Evolutionary conservation across 352 stramenopile species (phyloP).

Genomic region (Discostella stelligera): DNA sequence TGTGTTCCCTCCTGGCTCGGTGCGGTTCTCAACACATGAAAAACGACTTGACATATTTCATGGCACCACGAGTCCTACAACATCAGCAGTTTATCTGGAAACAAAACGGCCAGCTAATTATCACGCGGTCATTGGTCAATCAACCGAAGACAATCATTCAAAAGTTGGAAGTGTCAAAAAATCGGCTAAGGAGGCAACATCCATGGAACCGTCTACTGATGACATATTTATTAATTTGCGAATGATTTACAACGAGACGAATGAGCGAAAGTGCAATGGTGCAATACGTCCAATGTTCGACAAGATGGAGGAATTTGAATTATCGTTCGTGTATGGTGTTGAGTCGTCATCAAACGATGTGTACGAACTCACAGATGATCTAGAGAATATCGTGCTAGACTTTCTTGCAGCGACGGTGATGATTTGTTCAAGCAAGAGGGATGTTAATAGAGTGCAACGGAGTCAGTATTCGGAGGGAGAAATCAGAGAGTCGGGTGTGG

Average conservation of each 20-base stretch:
- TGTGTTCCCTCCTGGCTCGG: no score
- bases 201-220: conserved; percentile 1
- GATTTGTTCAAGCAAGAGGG: conserved; percentile 17
- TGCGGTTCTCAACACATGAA: no score
- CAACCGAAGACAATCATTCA: no score
- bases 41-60: no score
- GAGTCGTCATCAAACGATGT: conserved; percentile 17
- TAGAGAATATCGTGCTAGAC: conserved; percentile 43
- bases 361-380: conserved; percentile 22
- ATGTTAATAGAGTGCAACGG: background rate
- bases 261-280: conserved; percentile 32
- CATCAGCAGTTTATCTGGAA: no score
- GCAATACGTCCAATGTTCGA: conserved; percentile 1
- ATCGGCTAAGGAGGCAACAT: background rate
- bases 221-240: conserved; percentile 28
- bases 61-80: no score
- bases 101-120: no score
- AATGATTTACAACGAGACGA: conserved; percentile 5
- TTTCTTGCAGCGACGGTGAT: conserved; percentile 28
- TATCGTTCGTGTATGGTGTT: conserved; percentile 39
- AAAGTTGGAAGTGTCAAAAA: no score
- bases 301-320: conserved; percentile 26
- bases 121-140: no score
- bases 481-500: conserved; percentile 19
- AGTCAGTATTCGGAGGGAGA: background rate